Conservation (phyloP, 176 grass and related monocot species). For the Juncus inflexus region DNA sequence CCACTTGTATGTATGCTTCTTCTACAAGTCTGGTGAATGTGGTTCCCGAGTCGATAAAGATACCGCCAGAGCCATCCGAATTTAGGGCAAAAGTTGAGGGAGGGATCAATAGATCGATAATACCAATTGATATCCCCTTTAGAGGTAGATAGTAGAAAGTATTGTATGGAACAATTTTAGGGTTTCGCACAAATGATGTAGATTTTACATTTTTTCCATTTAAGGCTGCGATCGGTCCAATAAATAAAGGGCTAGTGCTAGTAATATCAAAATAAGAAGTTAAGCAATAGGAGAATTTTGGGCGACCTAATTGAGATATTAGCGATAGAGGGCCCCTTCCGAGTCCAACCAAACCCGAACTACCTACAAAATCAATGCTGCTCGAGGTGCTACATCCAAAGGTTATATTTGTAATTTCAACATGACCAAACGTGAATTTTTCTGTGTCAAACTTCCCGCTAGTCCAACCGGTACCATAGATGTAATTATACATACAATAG, state of each 20-base stretch:
- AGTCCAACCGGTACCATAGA: conserved; percentile 62
- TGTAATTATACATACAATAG: conserved; percentile 51
- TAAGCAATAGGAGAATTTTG: conserved; percentile 68
- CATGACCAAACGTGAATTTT: conserved; percentile 51
- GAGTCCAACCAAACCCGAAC: conserved; percentile 52
- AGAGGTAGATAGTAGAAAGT: conserved; percentile 61
- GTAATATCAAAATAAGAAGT: conserved; percentile 43
- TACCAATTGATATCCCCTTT: conserved; percentile 49
- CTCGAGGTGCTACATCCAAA: conserved; percentile 57
- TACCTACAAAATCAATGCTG: conserved; percentile 34
- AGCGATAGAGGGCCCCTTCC: conserved; percentile 42
- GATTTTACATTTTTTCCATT: neutral
- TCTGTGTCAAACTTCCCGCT: conserved; percentile 41
- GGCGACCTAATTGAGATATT: conserved; percentile 51
- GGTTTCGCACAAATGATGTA: conserved; percentile 51
- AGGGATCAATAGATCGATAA: conserved; percentile 22
- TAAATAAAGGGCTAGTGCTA: conserved; percentile 42
- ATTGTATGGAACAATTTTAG: conserved; percentile 12
- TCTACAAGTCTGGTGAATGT: conserved; percentile 36
- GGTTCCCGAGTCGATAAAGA: conserved; percentile 73
- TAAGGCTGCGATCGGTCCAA: conserved; percentile 36
- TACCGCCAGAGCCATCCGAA: conserved; percentile 39
- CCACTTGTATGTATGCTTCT: conserved; percentile 32
- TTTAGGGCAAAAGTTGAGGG: conserved; percentile 28
- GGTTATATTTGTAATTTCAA: conserved; percentile 19